These are phyloP conservation scores for Geosmithia morbida DNA, from an alignment of 2,329 filamentous ascomycete genomes.

Conservation along the genomic window DNA sequence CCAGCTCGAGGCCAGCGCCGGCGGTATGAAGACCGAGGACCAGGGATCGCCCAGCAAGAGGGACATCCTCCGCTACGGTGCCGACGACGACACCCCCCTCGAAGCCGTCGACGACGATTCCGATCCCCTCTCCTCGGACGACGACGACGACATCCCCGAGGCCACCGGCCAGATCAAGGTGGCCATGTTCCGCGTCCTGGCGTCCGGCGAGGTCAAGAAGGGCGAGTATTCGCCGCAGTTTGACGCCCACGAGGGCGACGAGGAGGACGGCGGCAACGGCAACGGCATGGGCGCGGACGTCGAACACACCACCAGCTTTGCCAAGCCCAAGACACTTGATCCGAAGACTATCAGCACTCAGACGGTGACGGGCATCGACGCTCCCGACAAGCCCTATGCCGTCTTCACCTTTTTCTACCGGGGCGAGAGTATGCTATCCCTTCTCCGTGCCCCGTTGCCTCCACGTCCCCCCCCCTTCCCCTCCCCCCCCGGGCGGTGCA, in stretches of 20 bases:
- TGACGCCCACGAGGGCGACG: conserved; percentile 89
- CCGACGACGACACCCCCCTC: conserved; percentile 59
- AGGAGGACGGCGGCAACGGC: conserved; percentile 44
- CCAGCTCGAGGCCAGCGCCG: conserved; percentile 16
- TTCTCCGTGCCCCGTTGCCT: too few species aligned
- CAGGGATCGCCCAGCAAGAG: conserved; percentile 25
- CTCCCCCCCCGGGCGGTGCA: too few species aligned
- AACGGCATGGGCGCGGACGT: conserved; percentile 63
- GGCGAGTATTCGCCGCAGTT: conserved; percentile 98
- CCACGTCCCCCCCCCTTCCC: too few species aligned
- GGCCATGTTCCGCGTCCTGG: conserved; percentile 85
- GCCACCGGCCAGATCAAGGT: conserved; percentile 97
- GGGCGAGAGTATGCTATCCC: conserved; percentile 64
- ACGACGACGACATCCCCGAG: conserved; percentile 83
- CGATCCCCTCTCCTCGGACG: conserved; percentile 58
- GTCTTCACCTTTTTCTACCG: conserved; percentile 97
- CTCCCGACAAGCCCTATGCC: conserved; percentile 89
- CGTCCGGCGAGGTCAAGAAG: conserved; percentile 92
- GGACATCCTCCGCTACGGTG: conserved; percentile 66
- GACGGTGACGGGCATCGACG: conserved; percentile 96
- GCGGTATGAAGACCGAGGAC: conserved; percentile 16
- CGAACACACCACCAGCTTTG: conserved; percentile 95
- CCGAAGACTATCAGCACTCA: conserved; percentile 97
- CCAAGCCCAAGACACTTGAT: conserved; percentile 89
- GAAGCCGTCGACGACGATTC: conserved; percentile 56